Evolutionary conservation across 202 grass and related monocot species (phyloP).

Genomic region (Zoysia matrella): DNA sequence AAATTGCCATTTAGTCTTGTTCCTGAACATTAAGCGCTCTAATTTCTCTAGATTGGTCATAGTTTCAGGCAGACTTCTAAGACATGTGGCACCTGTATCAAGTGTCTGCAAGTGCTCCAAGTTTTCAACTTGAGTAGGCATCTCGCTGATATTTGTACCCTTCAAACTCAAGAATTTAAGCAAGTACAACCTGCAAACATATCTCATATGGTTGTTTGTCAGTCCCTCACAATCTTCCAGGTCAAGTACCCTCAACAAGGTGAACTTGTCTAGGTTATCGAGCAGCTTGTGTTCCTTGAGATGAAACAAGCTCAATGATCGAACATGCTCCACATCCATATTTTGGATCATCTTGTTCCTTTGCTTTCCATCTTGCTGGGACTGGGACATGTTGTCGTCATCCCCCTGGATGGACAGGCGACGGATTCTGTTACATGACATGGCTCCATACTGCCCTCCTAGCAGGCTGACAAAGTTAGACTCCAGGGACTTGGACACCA

Average conservation of each 20-base stretch:
- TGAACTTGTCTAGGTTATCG: background rate
- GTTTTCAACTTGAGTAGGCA: background rate
- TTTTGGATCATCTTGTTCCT: too few species aligned
- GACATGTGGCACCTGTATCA: background rate
- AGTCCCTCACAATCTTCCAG: background rate
- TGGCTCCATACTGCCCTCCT: too few species aligned
- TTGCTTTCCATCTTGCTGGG: too few species aligned
- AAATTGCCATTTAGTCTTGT: background rate
- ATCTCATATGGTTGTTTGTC: background rate
- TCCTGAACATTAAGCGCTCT: background rate
- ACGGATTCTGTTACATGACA: too few species aligned
- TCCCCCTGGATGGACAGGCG: too few species aligned
- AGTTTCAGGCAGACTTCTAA: background rate
- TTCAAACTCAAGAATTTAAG: constrained; percentile 2
- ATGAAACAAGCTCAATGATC: background rate
- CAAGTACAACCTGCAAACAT: background rate
- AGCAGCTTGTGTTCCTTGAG: background rate
- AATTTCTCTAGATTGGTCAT: background rate
- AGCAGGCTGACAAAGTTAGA: too few species aligned
- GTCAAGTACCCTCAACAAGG: background rate
- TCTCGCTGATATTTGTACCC: background rate
- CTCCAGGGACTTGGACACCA: too few species aligned
- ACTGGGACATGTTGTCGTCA: too few species aligned
- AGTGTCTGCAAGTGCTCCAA: background rate
- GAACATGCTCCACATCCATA: too few species aligned